Evolutionary conservation across 1,284 basidiomycete genomes (phyloP).

Genomic region (Melanopsichium pennsylvanicum): DNA sequence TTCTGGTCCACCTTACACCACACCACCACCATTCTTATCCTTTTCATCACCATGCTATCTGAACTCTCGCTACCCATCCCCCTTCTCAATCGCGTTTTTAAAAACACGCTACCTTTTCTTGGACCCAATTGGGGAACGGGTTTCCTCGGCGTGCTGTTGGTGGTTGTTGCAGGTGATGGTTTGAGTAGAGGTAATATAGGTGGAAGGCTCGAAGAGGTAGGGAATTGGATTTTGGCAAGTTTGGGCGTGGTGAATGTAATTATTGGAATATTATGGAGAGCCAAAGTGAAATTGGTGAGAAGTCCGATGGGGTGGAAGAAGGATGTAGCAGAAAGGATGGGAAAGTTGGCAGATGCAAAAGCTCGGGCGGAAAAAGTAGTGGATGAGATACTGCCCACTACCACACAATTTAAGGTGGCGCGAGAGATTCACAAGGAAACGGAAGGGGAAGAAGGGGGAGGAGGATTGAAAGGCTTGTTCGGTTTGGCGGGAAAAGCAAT

Average conservation of each 20-base stretch:
- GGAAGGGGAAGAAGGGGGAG: neutral
- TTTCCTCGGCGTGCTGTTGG: constrained; percentile 40
- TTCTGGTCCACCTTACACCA: constrained; percentile 55
- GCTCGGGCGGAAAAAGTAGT: constrained; percentile 20
- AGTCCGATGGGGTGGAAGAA: constrained; percentile 27
- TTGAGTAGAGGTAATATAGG: constrained; percentile 11
- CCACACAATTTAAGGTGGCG: too few relatives aligned
- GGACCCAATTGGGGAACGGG: constrained; percentile 47
- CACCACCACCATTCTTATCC: constrained; percentile 16
- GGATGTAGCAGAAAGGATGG: constrained; percentile 29
- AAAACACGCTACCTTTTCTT: constrained; percentile 44
- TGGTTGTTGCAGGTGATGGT: constrained; percentile 31
- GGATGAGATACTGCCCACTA: constrained; percentile 9
- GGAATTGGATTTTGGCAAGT: constrained; percentile 28
- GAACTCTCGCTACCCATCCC: constrained; percentile 43
- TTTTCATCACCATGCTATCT: constrained; percentile 32
- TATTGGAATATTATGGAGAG: constrained; percentile 25
- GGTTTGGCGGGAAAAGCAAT: neutral
- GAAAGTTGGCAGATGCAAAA: constrained; percentile 33
- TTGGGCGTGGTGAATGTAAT: constrained; percentile 25
- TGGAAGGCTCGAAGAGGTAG: constrained; percentile 16
- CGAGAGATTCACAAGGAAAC: neutral
- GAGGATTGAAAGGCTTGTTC: neutral
- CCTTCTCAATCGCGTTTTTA: constrained; percentile 31
- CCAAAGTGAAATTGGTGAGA: constrained; percentile 29